phyloP scores from a whole-genome alignment of 768 basidiomycete species.

The Suillus hirtellus region DNA sequence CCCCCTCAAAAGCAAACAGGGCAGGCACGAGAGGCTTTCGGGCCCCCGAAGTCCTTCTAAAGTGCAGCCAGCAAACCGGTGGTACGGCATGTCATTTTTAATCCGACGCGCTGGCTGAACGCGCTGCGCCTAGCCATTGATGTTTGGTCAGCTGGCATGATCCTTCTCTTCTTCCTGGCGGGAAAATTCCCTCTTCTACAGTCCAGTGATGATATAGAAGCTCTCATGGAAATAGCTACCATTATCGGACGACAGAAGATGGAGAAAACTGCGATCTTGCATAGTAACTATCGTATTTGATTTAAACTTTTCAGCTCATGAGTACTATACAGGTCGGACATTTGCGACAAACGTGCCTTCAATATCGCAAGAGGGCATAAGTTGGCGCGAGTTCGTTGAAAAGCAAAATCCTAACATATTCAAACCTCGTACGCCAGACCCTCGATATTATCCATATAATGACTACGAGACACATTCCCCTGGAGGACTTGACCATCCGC shows the following conservation, averaged over 20 bases:
- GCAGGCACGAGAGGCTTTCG: constrained; percentile 97
- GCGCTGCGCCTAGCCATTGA: constrained; percentile 71
- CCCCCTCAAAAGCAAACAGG: constrained; percentile 88
- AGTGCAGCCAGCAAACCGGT: constrained; percentile 90
- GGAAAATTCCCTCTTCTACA: constrained; percentile 94
- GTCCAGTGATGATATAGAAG: constrained; percentile 92
- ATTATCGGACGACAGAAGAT: constrained; percentile 82
- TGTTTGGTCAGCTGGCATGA: constrained; percentile 93
- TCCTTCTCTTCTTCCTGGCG: constrained; percentile 88
- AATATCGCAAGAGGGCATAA: constrained; percentile 61
- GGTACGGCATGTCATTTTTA: constrained; percentile 50
- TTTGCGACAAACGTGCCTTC: constrained; percentile 90
- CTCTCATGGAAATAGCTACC: constrained; percentile 89
- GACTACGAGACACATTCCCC: constrained; percentile 26
- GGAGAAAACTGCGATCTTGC: constrained; percentile 83
- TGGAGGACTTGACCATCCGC: constrained; percentile 22
- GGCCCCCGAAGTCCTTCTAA: constrained; percentile 93
- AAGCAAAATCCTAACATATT: constrained; percentile 72
- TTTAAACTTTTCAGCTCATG: constrained; percentile 10
- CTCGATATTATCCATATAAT: constrained; percentile 56
- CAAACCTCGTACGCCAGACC: constrained; percentile 50
- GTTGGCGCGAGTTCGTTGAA: constrained; percentile 76
- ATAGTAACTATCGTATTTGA: constrained; percentile 59
- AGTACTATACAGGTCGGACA: constrained; percentile 64
- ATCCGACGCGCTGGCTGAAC: constrained; percentile 14